These are phyloP conservation scores for Favolaschia claudopus DNA, from an alignment of 768 basidiomycete species.

Conservation along the genomic window DNA sequence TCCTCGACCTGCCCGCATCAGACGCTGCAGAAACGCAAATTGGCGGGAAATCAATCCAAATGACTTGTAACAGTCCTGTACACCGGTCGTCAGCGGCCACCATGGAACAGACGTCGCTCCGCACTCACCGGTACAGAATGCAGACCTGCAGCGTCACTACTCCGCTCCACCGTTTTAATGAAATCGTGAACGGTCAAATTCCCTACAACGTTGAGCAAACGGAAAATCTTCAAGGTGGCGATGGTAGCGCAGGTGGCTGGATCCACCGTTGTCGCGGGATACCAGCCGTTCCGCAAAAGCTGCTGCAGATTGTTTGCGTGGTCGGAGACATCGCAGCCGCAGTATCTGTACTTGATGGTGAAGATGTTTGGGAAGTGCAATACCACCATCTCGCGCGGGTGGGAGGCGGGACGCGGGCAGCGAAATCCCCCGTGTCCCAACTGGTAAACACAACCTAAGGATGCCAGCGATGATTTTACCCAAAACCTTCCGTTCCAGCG, in stretches of 20 bases:
- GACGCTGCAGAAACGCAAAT: too few relatives aligned
- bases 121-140: too few relatives aligned
- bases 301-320: too few relatives aligned
- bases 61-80: too few relatives aligned
- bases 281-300: constrained; percentile 8
- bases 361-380: not conserved
- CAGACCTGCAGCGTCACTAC: too few relatives aligned
- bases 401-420: not conserved
- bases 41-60: too few relatives aligned
- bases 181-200: constrained; percentile 15
- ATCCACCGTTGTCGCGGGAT: constrained; percentile 7
- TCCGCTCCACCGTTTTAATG: not conserved
- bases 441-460: too few relatives aligned
- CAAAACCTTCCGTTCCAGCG: too few relatives aligned
- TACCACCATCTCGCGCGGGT: not conserved
- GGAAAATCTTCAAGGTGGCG: not conserved
- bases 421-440: too few relatives aligned
- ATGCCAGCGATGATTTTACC: too few relatives aligned
- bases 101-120: too few relatives aligned
- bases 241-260: constrained; percentile 11
- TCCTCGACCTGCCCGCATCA: constrained; percentile 32
- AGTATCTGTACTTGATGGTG: not conserved
- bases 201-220: not conserved
- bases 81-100: too few relatives aligned
- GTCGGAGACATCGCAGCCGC: not conserved